Evolutionary conservation across 2,329 filamentous ascomycete species (phyloP), one percentile per base, ranked within the genome.

Genomic region (Penicillium sp.): DNA sequence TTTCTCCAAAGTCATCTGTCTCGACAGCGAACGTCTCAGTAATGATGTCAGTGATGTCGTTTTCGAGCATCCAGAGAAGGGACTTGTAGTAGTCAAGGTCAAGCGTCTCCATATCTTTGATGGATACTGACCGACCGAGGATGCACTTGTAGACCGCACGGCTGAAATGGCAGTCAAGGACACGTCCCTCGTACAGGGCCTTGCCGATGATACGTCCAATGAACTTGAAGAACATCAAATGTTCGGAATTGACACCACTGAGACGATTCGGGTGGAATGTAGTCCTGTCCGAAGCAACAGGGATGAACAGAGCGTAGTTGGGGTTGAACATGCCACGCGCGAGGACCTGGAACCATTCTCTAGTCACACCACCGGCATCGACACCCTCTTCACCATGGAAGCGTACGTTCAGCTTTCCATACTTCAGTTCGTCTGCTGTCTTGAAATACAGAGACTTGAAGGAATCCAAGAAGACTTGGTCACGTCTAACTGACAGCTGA

Each of bases 51-150:
- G 90, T 95, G 61, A 98, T 98, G 65, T 98, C 91, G 63, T 98
- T 97, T 66, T 95, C 88, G 50, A 97, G 77, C 83, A 98, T 97
- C 94, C 94, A 98, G 53, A 93, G 82, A 21, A 98, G 79, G 13
- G 91, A 97, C 70, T 97, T 98, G 81, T 97, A 96, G 74, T 98
- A 98, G 63, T 98, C 91, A 3, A 95, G 84, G 68, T 98, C 93
- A 54, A 98, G 86, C 21, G 90, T 96, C 70, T 98, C 93, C 89
- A 98, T 97, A 63, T 98, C 93, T 75, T 98, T 98, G 70, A 98
- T 86, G 7, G 90, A 96, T 35, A 97, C 91, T 3, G 88, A 82
- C 68, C 94, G 95, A 66, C 93, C 88, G 26, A 98, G 81, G 57
- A 98, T 96, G 59, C 88, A 86, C 75, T 97, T 97, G 78, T 98